phyloP scores from a whole-genome alignment of 2,329 filamentous ascomycete species.

The Dactylellina cionopaga region DNA sequence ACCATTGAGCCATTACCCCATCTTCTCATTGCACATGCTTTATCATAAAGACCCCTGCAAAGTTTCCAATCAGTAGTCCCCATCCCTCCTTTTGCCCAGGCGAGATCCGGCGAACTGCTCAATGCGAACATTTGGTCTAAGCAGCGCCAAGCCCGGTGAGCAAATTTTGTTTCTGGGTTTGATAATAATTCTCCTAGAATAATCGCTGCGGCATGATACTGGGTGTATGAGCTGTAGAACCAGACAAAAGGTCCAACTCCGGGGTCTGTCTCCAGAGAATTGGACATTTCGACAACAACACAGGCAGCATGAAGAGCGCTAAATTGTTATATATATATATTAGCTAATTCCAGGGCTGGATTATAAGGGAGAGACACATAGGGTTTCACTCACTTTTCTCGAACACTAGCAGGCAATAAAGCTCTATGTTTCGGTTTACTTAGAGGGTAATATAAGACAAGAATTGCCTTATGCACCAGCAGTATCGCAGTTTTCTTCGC shows the following conservation, averaged over 20 bases:
- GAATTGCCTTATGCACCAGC: conserved; percentile 47
- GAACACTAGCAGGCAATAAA: conserved; percentile 27
- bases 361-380: not conserved
- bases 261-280: conserved; percentile 51
- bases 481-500: conserved; percentile 48
- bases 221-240: conserved; percentile 47
- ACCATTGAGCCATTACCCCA: conserved; percentile 14
- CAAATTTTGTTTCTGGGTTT: conserved; percentile 42
- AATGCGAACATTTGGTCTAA: conserved; percentile 48
- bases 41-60: conserved; percentile 43
- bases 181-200: conserved; percentile 38
- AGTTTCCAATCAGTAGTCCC: conserved; percentile 41
- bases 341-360: not conserved
- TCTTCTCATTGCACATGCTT: conserved; percentile 38
- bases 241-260: conserved; percentile 50
- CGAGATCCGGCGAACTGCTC: conserved; percentile 31
- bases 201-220: conserved; percentile 50
- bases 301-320: conserved; percentile 45
- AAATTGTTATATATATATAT: too few species aligned
- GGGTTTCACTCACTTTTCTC: conserved; percentile 32
- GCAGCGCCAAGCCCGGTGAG: conserved; percentile 36
- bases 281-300: conserved; percentile 50
- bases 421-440: conserved; percentile 48
- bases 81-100: conserved; percentile 39
- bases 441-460: conserved; percentile 48